phyloP scores from a whole-genome alignment of 2,329 filamentous ascomycete genomes.

The Sphaerulina musiva region DNA sequence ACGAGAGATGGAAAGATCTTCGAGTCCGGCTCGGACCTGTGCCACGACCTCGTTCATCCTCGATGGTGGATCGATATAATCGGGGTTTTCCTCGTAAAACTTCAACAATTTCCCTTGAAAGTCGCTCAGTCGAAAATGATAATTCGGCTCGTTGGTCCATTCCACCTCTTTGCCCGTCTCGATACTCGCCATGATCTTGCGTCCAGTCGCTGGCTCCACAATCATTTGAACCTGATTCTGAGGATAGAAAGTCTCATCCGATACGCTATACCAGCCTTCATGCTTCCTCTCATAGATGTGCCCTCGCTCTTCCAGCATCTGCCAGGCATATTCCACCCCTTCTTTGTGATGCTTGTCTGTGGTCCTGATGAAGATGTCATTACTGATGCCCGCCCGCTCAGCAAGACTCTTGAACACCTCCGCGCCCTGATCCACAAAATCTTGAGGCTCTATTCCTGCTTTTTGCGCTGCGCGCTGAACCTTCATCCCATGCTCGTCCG shows the following conservation, averaged over 20 bases:
- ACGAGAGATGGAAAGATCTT: conserved; percentile 84
- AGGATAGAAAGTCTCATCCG: conserved; percentile 94
- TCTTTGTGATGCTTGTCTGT: conserved; percentile 76
- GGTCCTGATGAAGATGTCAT: conserved; percentile 88
- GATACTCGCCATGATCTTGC: conserved; percentile 65
- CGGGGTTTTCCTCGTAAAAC: conserved; percentile 71
- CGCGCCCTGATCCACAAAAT: conserved; percentile 83
- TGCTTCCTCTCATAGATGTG: conserved; percentile 22
- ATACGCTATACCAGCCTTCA: conserved; percentile 92
- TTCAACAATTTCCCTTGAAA: conserved; percentile 71
- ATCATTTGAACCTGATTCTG: conserved; percentile 64
- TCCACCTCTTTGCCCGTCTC: conserved; percentile 92
- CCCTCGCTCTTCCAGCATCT: conserved; percentile 57
- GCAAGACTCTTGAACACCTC: conserved; percentile 73
- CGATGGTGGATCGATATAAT: conserved; percentile 65
- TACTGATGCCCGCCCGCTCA: conserved; percentile 58
- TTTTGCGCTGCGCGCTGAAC: conserved; percentile 77
- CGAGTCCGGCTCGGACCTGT: conserved; percentile 69
- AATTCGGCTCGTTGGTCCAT: conserved; percentile 89
- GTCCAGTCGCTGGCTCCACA: conserved; percentile 72
- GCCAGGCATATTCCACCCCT: conserved; percentile 86
- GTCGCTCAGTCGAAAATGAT: conserved; percentile 84
- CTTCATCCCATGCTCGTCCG: conserved; percentile 97
- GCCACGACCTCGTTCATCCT: conserved; percentile 73
- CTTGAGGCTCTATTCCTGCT: conserved; percentile 64